Evolutionary conservation across 441 rosid species (phyloP).

Genomic region (Mallotus repandus): DNA sequence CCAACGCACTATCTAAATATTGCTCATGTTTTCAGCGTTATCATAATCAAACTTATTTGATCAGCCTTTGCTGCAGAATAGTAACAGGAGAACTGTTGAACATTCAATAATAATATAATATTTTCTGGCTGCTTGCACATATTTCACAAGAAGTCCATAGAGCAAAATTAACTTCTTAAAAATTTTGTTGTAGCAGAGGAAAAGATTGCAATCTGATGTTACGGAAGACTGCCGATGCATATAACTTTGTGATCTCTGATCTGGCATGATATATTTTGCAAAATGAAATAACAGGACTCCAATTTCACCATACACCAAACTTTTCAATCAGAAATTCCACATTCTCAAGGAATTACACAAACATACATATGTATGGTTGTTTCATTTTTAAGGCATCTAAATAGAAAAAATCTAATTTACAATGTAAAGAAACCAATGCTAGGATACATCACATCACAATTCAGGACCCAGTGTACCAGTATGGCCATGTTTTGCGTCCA

Average conservation of each 20-base stretch:
- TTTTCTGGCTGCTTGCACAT: neutral
- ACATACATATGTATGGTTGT: no score
- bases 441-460: no score
- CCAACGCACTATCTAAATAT: no score
- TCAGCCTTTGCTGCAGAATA: no score
- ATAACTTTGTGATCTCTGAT: neutral
- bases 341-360: no score
- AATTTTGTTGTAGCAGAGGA: neutral
- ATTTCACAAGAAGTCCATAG: neutral
- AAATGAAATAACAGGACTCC: neutral
- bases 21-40: no score
- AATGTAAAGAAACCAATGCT: no score
- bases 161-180: neutral
- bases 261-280: neutral
- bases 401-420: no score
- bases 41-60: no score
- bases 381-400: no score
- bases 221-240: neutral
- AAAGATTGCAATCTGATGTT: neutral
- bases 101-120: neutral
- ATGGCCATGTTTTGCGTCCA: no score
- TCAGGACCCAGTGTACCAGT: no score
- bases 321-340: neutral
- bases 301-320: neutral
- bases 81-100: neutral